Evolutionary conservation across 345 rosid species (phyloP).

Genomic region (Eucalyptus tenuipes): DNA sequence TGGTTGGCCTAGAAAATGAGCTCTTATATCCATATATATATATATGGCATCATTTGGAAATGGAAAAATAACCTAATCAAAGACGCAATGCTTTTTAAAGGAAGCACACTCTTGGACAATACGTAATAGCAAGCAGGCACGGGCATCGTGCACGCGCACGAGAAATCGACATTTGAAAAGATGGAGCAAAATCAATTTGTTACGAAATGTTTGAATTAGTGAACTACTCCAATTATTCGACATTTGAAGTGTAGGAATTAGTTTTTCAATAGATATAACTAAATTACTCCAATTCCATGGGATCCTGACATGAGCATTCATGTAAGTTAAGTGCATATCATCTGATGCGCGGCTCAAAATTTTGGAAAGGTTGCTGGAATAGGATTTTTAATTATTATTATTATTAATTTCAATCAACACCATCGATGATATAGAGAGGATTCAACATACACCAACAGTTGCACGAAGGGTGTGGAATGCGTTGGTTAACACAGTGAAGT

Average conservation of each 20-base stretch:
- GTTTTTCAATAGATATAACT: not conserved
- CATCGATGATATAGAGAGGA: not conserved
- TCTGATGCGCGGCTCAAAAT: not conserved
- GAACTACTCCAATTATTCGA: too few relatives aligned
- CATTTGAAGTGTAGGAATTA: not conserved
- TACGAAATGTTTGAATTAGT: not conserved
- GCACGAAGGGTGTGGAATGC: not conserved
- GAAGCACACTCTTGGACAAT: not conserved
- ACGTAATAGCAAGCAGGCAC: not conserved
- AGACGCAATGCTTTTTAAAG: not conserved
- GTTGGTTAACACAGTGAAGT: not conserved
- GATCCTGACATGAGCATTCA: not conserved
- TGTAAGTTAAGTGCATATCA: not conserved
- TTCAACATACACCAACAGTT: not conserved
- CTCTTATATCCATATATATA: not conserved
- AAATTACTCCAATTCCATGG: not conserved
- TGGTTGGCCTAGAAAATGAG: not conserved
- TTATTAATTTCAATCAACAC: not conserved
- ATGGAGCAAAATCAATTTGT: not conserved
- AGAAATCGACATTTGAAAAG: not conserved
- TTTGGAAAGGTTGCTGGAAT: not conserved
- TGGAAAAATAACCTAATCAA: not conserved
- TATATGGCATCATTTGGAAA: not conserved
- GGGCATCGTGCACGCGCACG: accelerated
- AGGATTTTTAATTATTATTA: not conserved